Evolutionary conservation across 352 stramenopile species (phyloP).

Genomic region (Pythium pyrilobum): DNA sequence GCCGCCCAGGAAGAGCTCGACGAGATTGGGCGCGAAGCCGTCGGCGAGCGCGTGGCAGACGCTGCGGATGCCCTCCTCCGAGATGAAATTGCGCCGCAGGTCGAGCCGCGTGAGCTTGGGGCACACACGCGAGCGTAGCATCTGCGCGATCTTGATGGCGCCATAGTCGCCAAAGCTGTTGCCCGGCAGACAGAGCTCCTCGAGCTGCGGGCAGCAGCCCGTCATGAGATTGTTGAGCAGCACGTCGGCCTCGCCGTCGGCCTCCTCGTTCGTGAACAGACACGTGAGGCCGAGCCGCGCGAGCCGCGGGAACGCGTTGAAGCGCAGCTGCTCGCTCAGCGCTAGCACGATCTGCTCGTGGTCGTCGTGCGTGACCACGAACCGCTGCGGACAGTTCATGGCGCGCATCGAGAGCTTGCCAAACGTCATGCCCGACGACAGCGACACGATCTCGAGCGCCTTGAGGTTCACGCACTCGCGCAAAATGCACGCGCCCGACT

Average conservation of each 20-base stretch:
- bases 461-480: conserved; percentile 59
- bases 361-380: conserved; percentile 84
- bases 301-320: conserved; percentile 49
- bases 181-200: conserved; percentile 74
- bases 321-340: conserved; percentile 60
- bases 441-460: conserved; percentile 71
- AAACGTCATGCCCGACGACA: conserved; percentile 78
- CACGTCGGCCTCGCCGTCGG: conserved; percentile 76
- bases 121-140: conserved; percentile 75
- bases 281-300: conserved; percentile 65
- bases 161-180: conserved; percentile 86
- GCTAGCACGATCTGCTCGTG: conserved; percentile 81
- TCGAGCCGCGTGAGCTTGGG: conserved; percentile 74
- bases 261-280: conserved; percentile 85
- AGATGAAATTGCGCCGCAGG: conserved; percentile 82
- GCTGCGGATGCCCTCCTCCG: conserved; percentile 66
- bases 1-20: conserved; percentile 72
- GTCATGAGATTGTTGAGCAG: conserved; percentile 77
- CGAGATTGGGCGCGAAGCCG: conserved; percentile 56
- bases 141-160: conserved; percentile 72
- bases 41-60: conserved; percentile 70
- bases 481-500: conserved; percentile 33
- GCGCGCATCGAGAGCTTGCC: conserved; percentile 82
- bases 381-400: conserved; percentile 78
- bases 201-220: conserved; percentile 65